Base-by-base conservation (phyloP, 2,329 filamentous ascomycete species). In the Paecilomyces sp. region DNA sequence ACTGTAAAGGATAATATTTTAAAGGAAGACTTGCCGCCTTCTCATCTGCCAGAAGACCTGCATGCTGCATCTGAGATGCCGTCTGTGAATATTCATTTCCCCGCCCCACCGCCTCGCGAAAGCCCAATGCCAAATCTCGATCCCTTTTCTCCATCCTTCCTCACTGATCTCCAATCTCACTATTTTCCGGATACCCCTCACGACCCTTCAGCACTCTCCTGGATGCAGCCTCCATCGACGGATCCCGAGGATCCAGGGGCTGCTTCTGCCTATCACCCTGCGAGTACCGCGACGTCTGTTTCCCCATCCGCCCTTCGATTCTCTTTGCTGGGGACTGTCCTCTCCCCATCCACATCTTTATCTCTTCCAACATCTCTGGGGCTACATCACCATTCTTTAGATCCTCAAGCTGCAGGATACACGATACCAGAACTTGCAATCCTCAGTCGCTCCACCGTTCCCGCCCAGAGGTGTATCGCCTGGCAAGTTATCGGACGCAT, bases 371-470 rank as follows among this genome's bases (percentile, higher is more conserved):
- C 85, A 0, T 87, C 86, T 12, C 85, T 88, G 61, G 94, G 94
- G 0, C 82, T 99, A 13, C 94, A 99, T 74, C 93, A 99, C 74
- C 94, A 99, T 73, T 92, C 89, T 63, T 86, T 92, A 60, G 92
- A 93, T 1, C 94, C 94, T 15, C 91, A 96, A 74, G 91, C 92
- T 1, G 94, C 94, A 0, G 94, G 94, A 0, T 99, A 99, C 75
- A 97, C 94, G 0, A 84, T 99, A 31, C 85, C 87, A 0, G 94
- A 99, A 74, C 81, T 99, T 1, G 88, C 91, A 1, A 85, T 88
- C 33, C 82, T 97, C 1, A 87, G 91, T 3, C 83, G 93, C 34
- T 95, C 90, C 58, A 86, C 87, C 0, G 91, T 96, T 22, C 85
- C 94, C 0, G 88, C 90, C 0, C 94, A 99, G 78, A 80, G 93